phyloP scores from a whole-genome alignment of 108 stramenopile genomes.

The Nitzschia palea region DNA sequence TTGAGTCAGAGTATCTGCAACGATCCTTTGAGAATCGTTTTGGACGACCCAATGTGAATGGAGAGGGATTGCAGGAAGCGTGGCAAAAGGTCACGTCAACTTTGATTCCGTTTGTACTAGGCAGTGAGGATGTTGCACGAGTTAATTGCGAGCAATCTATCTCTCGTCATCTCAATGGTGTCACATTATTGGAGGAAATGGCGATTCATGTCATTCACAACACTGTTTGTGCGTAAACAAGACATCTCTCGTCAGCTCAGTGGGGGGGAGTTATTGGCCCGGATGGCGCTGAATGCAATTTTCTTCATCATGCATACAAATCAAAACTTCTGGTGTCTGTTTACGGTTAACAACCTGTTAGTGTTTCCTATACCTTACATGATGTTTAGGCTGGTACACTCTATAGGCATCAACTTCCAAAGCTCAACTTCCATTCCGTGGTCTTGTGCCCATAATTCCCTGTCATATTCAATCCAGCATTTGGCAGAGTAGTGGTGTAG shows the following conservation, averaged over 20 bases:
- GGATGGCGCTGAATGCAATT: background rate
- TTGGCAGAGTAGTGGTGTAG: constrained; percentile 26
- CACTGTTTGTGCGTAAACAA: background rate
- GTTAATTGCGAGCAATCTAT: background rate
- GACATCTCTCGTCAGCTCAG: too few relatives aligned
- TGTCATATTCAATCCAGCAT: constrained; percentile 37
- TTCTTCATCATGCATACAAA: too few relatives aligned
- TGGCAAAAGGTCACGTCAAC: background rate
- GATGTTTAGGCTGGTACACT: constrained; percentile 38
- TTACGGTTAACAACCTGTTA: too few relatives aligned
- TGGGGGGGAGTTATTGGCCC: background rate
- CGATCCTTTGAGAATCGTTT: constrained; percentile 3
- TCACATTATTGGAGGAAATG: too few relatives aligned
- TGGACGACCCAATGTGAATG: background rate
- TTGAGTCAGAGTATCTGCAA: constrained; percentile 5
- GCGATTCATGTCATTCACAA: background rate
- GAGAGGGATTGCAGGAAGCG: background rate
- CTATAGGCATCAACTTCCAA: constrained; percentile 26
- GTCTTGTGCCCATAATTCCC: constrained; percentile 34
- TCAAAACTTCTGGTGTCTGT: background rate
- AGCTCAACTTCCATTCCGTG: constrained; percentile 27
- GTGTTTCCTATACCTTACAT: constrained; percentile 28
- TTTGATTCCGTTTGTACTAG: background rate
- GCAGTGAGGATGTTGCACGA: background rate
- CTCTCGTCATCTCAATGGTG: background rate